Evolutionary conservation across 768 basidiomycete genomes (phyloP), one percentile per base, ranked within the genome.

Genomic region (Favolaschia claudopus): DNA sequence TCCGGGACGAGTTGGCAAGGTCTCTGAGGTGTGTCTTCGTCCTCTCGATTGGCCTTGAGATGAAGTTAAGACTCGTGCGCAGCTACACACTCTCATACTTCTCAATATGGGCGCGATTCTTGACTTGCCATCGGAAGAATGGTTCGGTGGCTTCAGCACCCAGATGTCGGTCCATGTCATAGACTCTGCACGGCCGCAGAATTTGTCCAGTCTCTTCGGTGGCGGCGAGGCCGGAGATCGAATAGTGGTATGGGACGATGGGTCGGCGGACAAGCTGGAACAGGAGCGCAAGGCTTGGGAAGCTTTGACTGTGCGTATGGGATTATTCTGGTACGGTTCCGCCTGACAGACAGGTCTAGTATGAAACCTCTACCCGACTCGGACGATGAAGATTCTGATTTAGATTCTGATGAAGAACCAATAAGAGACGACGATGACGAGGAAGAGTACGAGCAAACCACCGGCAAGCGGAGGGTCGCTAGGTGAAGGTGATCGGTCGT

Each of bases 221-320:
- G 82, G 79, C 38, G 87, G 87, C 24, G 82, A 85, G 64, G 84
- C 84, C 48, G 84, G 82, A 13, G 87, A 91, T 61, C 80, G 89
- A 48, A 86, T 98, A 19, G 78, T 96, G 28, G 82, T 99, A 0
- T 99, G 97, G 97, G 94, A 95, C 62, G 95, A 96, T 67, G 94
- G 93, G 4, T 88, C 85, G 17, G 89, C 87, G 2, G 87, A 88
- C 54, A 80, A 81, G 55, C 77, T 96, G 65, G 77, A 78, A 33
- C 85, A 90, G 39, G 89, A 94, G 67, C 82, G 83, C 67, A 87
- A 86, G 67, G 91, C 95, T 36, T 98, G 90, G 87, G 91, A 96
- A 74, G 85, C 89, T 13, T 73, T 95, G 6, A 85, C 89, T 76
- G 96, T 96, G 68, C 64, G 84, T 73, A 39, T n/a, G 19, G 38